Evolutionary conservation across 2,329 filamentous ascomycete genomes (phyloP).

Genomic region (Paramyrothecium sp.): DNA sequence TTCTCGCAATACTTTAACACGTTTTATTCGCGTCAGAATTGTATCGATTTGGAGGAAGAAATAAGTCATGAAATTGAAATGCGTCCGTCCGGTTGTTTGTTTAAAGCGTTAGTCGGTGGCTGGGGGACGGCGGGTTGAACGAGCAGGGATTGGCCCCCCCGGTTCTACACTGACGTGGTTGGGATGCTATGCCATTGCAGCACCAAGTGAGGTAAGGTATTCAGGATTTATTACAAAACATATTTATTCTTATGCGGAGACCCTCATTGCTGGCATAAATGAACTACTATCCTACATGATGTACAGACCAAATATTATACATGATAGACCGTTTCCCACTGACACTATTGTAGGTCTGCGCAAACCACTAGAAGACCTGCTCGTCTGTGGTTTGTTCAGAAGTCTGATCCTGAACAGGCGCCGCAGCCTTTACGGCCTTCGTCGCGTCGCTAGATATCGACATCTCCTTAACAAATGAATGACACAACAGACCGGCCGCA

Average conservation of each 20-base stretch:
- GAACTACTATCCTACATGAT: background rate
- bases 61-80: too few relatives aligned
- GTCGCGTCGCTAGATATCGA: constrained; percentile 2
- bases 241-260: too few relatives aligned
- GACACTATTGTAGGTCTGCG: background rate
- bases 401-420: background rate
- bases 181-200: too few relatives aligned
- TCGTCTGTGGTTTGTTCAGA: background rate
- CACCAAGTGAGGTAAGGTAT: too few relatives aligned
- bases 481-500: constrained; percentile 74
- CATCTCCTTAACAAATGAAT: constrained; percentile 57
- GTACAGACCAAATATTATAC: background rate
- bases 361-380: background rate
- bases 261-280: background rate
- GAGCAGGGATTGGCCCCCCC: background rate
- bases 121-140: background rate
- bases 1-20: too few relatives aligned
- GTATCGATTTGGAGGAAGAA: background rate
- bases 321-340: background rate
- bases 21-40: background rate
- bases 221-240: too few relatives aligned
- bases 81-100: background rate
- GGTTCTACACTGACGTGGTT: background rate
- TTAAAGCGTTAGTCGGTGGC: background rate
- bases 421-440: constrained; percentile 4